phyloP scores from a whole-genome alignment of 768 basidiomycete species.

The Xerocomellus amylosporus region DNA sequence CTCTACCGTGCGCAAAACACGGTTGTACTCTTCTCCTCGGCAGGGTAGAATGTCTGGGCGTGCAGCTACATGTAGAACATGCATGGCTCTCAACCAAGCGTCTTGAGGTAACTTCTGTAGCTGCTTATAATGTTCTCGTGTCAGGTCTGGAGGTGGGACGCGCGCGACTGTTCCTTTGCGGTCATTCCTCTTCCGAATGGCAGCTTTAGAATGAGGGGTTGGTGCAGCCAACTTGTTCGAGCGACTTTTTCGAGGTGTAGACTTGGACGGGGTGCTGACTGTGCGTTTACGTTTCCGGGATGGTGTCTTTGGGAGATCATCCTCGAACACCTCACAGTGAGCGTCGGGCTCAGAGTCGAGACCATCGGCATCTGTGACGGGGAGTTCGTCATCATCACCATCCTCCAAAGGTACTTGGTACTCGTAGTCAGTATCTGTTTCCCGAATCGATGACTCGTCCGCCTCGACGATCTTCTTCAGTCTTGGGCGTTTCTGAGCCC shows the following conservation, averaged over 20 bases:
- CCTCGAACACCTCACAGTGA: constrained; percentile 23
- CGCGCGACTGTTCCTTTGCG: constrained; percentile 31
- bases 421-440: constrained; percentile 23
- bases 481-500: constrained; percentile 21
- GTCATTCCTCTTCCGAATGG: constrained; percentile 45
- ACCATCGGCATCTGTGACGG: constrained; percentile 11
- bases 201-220: constrained; percentile 75
- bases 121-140: constrained; percentile 36
- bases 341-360: constrained; percentile 30
- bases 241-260: constrained; percentile 36
- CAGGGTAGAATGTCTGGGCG: constrained; percentile 89
- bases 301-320: constrained; percentile 48
- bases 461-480: constrained; percentile 23
- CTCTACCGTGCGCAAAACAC: constrained; percentile 72
- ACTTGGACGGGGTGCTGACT: constrained; percentile 27
- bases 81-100: constrained; percentile 85
- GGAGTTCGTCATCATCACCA: constrained; percentile 23
- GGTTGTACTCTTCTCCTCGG: constrained; percentile 78
- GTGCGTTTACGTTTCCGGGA: constrained; percentile 50
- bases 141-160: constrained; percentile 35
- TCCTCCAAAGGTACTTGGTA: constrained; percentile 17
- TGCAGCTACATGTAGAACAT: constrained; percentile 89
- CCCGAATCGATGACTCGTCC: constrained; percentile 18
- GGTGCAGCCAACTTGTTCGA: constrained; percentile 51
- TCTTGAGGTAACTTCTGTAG: constrained; percentile 61